Conservation (phyloP, 441 rosid genomes). For the Gossypium schwendimanii region DNA sequence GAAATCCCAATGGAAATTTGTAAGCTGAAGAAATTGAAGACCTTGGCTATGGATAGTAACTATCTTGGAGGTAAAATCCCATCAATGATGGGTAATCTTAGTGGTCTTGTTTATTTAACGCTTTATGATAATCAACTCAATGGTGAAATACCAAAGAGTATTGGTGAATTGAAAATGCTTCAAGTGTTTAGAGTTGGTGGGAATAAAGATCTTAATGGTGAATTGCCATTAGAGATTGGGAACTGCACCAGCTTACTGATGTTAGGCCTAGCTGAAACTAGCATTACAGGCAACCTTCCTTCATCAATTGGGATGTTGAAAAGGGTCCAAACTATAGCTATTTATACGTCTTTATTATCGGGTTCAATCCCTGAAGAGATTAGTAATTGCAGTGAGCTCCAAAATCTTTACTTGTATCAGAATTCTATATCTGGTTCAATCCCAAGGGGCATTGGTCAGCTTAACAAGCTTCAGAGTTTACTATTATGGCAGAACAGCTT, state of each 20-base stretch:
- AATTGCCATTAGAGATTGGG: slow-evolving; percentile 85
- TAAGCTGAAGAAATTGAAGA: slow-evolving; percentile 46
- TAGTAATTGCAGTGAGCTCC: slow-evolving; percentile 71
- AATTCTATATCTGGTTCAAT: slow-evolving; percentile 74
- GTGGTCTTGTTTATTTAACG: slow-evolving; percentile 48
- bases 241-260: slow-evolving; percentile 67
- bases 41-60: slow-evolving; percentile 58
- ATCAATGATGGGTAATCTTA: slow-evolving; percentile 49
- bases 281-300: slow-evolving; percentile 75
- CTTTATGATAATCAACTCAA: slow-evolving; percentile 72
- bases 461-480: slow-evolving; percentile 64
- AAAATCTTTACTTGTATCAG: slow-evolving; percentile 79
- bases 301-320: slow-evolving; percentile 65
- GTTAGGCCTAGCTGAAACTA: slow-evolving; percentile 83
- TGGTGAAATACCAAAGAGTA: slow-evolving; percentile 62
- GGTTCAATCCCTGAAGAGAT: slow-evolving; percentile 76
- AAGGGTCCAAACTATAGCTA: slow-evolving; percentile 63
- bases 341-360: slow-evolving; percentile 65
- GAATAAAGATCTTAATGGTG: slow-evolving; percentile 73
- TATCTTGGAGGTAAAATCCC: slow-evolving; percentile 78
- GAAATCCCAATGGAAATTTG: slow-evolving; percentile 65
- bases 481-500: slow-evolving; percentile 84
- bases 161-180: slow-evolving; percentile 54
- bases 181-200: slow-evolving; percentile 71
- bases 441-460: slow-evolving; percentile 51